A percentile compares a stretch with the other conserved stretches of the same genome.
These are phyloP conservation scores for Acorus gramineus DNA, from an alignment of 106 monocot genomes.

Conservation along the genomic window DNA sequence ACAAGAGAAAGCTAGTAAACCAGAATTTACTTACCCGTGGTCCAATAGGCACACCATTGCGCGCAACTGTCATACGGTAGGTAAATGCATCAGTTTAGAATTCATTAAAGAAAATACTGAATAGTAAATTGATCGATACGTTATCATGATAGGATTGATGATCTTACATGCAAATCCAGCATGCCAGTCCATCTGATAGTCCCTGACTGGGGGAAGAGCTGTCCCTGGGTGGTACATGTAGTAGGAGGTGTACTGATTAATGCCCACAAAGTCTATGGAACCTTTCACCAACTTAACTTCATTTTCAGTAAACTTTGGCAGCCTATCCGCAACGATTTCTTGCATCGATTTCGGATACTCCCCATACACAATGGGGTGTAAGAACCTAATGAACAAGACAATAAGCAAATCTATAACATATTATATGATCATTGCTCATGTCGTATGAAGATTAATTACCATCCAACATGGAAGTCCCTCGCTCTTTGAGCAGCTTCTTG, in stretches of 20 bases:
- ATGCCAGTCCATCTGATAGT: slow-evolving; percentile 81
- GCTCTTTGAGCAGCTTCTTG: slow-evolving; percentile 86
- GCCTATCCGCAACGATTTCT: slow-evolving; percentile 68
- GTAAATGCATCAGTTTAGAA: neutral
- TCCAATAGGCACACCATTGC: slow-evolving; percentile 82
- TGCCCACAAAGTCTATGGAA: slow-evolving; percentile 70
- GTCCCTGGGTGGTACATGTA: slow-evolving; percentile 62
- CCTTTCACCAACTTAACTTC: slow-evolving; percentile 83
- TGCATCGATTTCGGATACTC: slow-evolving; percentile 79
- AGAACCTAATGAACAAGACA: slow-evolving; percentile 41
- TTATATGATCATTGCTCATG: neutral
- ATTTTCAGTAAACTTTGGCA: slow-evolving; percentile 59
- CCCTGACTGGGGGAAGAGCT: slow-evolving; percentile 15
- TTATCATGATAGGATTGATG: neutral
- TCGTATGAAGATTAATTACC: slow-evolving; percentile 27
- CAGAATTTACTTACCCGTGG: slow-evolving; percentile 35
- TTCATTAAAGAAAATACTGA: neutral
- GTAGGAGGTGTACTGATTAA: slow-evolving; percentile 93
- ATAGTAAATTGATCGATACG: neutral
- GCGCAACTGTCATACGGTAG: slow-evolving; percentile 33
- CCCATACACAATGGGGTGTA: slow-evolving; percentile 78
- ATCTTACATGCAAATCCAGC: slow-evolving; percentile 69
- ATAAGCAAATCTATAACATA: too few species aligned
- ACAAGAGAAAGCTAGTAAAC: too few species aligned
- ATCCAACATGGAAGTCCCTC: slow-evolving; percentile 92